phyloP scores from a whole-genome alignment of 371 early-diverging fungal species.

The Mucor plumbeus region DNA sequence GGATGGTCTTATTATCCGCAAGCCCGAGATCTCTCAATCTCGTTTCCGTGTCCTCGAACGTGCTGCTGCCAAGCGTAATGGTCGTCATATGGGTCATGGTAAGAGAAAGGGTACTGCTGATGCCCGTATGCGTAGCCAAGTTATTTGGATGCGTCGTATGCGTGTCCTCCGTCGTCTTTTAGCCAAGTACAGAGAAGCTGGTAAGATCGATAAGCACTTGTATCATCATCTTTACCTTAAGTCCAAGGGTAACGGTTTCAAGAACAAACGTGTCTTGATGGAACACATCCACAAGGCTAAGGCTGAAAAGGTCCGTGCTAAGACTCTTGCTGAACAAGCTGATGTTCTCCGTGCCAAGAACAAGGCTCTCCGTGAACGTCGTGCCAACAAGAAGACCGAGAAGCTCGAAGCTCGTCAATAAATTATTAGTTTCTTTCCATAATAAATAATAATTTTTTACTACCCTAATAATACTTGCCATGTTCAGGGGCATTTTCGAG shows the following conservation, averaged over 20 bases:
- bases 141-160: slow-evolving; percentile 99
- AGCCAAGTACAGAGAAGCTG: slow-evolving; percentile 97
- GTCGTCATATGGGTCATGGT: slow-evolving; percentile 99
- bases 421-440: neutral
- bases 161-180: slow-evolving; percentile 98
- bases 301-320: slow-evolving; percentile 97
- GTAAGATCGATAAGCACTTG: slow-evolving; percentile 98
- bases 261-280: slow-evolving; percentile 99
- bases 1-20: slow-evolving; percentile 98
- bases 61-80: slow-evolving; percentile 96
- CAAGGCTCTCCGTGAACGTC: slow-evolving; percentile 96
- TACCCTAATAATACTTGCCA: no score
- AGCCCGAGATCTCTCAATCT: slow-evolving; percentile 93
- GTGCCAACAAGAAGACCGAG: slow-evolving; percentile 89
- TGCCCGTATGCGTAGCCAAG: slow-evolving; percentile 97
- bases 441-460: neutral
- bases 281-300: slow-evolving; percentile 99
- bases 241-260: slow-evolving; percentile 99
- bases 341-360: slow-evolving; percentile 97
- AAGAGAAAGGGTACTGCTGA: slow-evolving; percentile 99
- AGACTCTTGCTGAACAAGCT: slow-evolving; percentile 97
- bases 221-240: slow-evolving; percentile 98
- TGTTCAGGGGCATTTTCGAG: no score
- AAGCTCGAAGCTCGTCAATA: slow-evolving; percentile 26
- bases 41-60: slow-evolving; percentile 96